Conservation (phyloP, 2,329 filamentous ascomycete species). For the Colletotrichum theobromicola region DNA sequence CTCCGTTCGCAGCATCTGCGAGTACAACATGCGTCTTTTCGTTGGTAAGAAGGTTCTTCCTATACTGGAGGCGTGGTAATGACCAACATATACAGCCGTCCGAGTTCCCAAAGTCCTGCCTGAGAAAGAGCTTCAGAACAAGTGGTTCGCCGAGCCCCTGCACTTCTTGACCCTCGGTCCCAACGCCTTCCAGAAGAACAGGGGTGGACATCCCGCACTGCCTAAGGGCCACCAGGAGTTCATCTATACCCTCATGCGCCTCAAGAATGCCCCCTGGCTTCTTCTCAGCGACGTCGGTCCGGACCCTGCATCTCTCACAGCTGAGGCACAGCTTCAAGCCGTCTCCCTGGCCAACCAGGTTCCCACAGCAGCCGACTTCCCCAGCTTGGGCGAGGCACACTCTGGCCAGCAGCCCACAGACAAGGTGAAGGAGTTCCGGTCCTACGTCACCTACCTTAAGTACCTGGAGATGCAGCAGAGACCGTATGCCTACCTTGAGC, state of each 20-base stretch:
- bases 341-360: conserved; percentile 28
- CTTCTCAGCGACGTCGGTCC: conserved; percentile 68
- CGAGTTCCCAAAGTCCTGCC: conserved; percentile 64
- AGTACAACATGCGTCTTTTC: conserved; percentile 80
- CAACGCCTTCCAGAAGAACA: conserved; percentile 64
- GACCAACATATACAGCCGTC: conserved; percentile 46
- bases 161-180: conserved; percentile 63
- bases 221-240: conserved; percentile 65
- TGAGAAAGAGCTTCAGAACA: conserved; percentile 63
- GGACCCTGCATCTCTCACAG: conserved; percentile 25
- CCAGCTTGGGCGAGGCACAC: conserved; percentile 73
- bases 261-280: conserved; percentile 68
- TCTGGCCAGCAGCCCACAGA: conserved; percentile 24
- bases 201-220: conserved; percentile 65
- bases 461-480: conserved; percentile 86
- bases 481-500: conserved; percentile 57
- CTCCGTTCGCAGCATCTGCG: conserved; percentile 81
- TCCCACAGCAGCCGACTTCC: conserved; percentile 61
- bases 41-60: conserved; percentile 70
- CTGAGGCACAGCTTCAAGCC: conserved; percentile 15
- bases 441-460: conserved; percentile 79
- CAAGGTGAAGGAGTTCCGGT: conserved; percentile 25
- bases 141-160: conserved; percentile 74
- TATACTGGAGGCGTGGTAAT: background rate
- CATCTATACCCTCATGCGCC: conserved; percentile 67